Conservation (phyloP, 495 filamentous ascomycete genomes). For the Neurospora sp. region DNA sequence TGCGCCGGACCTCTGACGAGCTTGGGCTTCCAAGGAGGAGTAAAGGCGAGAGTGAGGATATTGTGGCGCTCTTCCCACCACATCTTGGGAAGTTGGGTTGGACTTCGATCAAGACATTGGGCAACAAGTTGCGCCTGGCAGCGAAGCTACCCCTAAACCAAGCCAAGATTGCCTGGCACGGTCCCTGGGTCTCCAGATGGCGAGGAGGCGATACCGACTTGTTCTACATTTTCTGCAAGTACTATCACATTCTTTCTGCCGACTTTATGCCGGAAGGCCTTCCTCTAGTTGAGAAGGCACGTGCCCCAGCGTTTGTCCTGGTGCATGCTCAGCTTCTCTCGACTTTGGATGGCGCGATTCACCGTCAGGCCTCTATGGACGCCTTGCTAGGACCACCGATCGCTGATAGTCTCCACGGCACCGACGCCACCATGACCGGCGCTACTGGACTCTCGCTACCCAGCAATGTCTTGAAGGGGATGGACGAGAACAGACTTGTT, state of each 20-base stretch:
- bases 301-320: conserved; percentile 70
- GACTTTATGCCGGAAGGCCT: conserved; percentile 64
- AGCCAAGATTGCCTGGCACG: conserved; percentile 70
- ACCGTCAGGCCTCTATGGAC: conserved; percentile 51
- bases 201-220: conserved; percentile 83
- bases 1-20: conserved; percentile 62
- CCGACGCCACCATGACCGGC: conserved; percentile 61
- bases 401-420: conserved; percentile 65
- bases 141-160: conserved; percentile 60
- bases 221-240: conserved; percentile 89
- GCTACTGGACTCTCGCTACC: conserved; percentile 36
- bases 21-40: conserved; percentile 42
- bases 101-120: conserved; percentile 51
- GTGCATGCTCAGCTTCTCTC: conserved; percentile 79
- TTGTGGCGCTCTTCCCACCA: conserved; percentile 63
- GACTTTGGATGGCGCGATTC: conserved; percentile 75
- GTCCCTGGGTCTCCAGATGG: conserved; percentile 81
- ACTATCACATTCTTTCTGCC: conserved; percentile 72
- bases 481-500: conserved; percentile 87
- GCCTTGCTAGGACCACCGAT: conserved; percentile 52
- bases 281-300: conserved; percentile 50
- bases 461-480: conserved; percentile 62
- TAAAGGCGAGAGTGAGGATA: conserved; percentile 42
- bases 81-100: conserved; percentile 63
- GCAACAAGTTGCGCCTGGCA: conserved; percentile 55